phyloP scores from a whole-genome alignment of 1,139 yeast genomes.

The Maudiozyma humilis region DNA sequence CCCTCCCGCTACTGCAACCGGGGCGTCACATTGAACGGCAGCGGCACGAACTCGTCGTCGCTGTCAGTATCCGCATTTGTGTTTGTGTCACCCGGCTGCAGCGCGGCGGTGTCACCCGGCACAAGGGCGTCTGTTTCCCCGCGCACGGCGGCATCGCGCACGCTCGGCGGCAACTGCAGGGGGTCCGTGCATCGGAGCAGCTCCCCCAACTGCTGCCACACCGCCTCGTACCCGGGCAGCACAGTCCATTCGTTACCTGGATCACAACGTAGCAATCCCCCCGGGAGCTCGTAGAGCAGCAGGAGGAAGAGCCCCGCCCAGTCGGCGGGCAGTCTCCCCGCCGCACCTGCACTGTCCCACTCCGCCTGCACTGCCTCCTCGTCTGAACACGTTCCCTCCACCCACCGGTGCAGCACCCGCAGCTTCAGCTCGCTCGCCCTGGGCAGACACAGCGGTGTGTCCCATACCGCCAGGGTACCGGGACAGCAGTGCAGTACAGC shows the following conservation, averaged over 20 bases:
- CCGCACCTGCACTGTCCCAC: neutral
- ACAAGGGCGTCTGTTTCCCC: neutral
- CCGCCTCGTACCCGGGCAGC: neutral
- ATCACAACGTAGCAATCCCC: neutral
- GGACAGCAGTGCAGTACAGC: no score
- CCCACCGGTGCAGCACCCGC: neutral
- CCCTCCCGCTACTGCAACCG: constrained; percentile 5
- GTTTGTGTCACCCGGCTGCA: neutral
- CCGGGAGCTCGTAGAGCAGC: neutral
- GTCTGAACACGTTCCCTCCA: neutral
- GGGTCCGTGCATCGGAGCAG: neutral
- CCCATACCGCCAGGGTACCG: neutral
- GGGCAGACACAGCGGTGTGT: neutral
- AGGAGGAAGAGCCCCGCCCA: neutral
- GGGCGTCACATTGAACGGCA: constrained; percentile 19
- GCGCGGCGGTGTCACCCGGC: neutral
- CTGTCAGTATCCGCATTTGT: neutral
- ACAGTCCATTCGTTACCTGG: neutral
- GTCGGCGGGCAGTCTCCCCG: neutral
- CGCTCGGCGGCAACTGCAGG: no score
- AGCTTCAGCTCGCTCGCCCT: neutral
- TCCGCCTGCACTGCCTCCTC: neutral
- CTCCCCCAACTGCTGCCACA: neutral
- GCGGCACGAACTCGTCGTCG: constrained; percentile 14
- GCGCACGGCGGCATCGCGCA: neutral